These are phyloP conservation scores for Umbelopsis ramanniana DNA, from an alignment of 192 early-diverging fungal species.

Conservation along the genomic window DNA sequence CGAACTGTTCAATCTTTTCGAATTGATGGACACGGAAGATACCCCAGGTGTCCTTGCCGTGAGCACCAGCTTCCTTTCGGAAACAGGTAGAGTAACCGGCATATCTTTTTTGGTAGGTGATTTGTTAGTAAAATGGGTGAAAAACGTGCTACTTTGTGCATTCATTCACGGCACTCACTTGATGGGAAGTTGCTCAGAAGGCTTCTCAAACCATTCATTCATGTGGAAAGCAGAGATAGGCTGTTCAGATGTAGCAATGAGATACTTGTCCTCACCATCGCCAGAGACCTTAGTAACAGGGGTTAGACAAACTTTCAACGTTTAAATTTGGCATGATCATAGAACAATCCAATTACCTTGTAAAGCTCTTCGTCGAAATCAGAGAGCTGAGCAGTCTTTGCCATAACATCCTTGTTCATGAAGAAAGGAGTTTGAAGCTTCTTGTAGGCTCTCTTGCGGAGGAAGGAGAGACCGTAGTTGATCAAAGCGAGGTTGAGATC, in stretches of 20 bases:
- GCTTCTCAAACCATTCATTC: slow-evolving; percentile 94
- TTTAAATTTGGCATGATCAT: not conserved
- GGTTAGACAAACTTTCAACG: not conserved
- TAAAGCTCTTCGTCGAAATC: slow-evolving; percentile 99
- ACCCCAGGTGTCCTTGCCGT: slow-evolving; percentile 97
- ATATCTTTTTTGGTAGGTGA: slow-evolving; percentile 50
- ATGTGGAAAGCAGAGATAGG: slow-evolving; percentile 97
- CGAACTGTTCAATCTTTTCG: slow-evolving; percentile 99
- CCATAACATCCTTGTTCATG: slow-evolving; percentile 97
- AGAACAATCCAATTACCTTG: slow-evolving; percentile 57
- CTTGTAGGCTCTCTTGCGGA: slow-evolving; percentile 79
- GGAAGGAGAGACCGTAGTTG: slow-evolving; percentile 94
- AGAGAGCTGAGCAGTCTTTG: slow-evolving; percentile 96
- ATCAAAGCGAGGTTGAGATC: slow-evolving; percentile 97
- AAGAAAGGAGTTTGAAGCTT: slow-evolving; percentile 99
- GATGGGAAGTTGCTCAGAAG: slow-evolving; percentile 88
- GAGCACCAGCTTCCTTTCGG: slow-evolving; percentile 98
- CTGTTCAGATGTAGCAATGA: slow-evolving; percentile 99
- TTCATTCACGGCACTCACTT: slow-evolving; percentile 47
- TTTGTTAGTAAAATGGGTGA: not conserved
- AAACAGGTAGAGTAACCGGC: slow-evolving; percentile 99
- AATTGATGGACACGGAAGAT: slow-evolving; percentile 99
- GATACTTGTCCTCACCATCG: slow-evolving; percentile 90
- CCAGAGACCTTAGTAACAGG: slow-evolving; percentile 53
- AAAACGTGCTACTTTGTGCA: too few species aligned